Base-by-base conservation (phyloP, 331 rosid species). In the Cydonia oblonga region DNA sequence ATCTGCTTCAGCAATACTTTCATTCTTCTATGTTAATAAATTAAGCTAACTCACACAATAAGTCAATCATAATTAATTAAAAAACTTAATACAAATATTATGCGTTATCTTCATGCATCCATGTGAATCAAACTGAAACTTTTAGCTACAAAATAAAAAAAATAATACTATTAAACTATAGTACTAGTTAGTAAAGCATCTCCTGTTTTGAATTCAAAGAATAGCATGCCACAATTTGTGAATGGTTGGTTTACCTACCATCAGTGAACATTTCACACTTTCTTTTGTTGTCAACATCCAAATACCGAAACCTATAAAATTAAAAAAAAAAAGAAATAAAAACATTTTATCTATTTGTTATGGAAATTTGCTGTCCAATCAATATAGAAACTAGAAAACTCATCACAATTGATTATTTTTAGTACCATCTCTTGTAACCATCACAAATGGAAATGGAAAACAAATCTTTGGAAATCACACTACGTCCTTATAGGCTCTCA, bases 401-500 rank as follows among this genome's bases (percentile, higher is more conserved):
- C 13, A 30, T 69, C n/a, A 52, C 30, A 32, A 23, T 49, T 49
- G 19, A 49, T 7, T 49, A 16, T 49, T 49, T 49, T 49, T 49
- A 15, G 54, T 7, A 49, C 54, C 20, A 16, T 49, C 9, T 49
- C 54, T 49, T 49, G 9, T 49, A 49, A 49, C 9, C 54, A 49
- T 16, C 53, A 2, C 54, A 49, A 16, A 49, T 9, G 66, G 24
- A 38, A 71, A 71, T 71, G 68, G 68, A 42, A 60, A 42, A 6
- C 19, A 12, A 11, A 19, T 42, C 49, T 8, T 11, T n/a, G 49
- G 69, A 63, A 26, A 19, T 61, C 61, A 72, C 76, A 40, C 60
- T 61, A 14, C 61, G 76, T 12, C 69, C 76, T n/a, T 72, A 42
- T 18, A 61, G 76, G 28, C 61, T 49, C 69, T 62, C 70, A 6